Base-by-base conservation (phyloP, 768 basidiomycete genomes). In the Hortiboletus campestris region DNA sequence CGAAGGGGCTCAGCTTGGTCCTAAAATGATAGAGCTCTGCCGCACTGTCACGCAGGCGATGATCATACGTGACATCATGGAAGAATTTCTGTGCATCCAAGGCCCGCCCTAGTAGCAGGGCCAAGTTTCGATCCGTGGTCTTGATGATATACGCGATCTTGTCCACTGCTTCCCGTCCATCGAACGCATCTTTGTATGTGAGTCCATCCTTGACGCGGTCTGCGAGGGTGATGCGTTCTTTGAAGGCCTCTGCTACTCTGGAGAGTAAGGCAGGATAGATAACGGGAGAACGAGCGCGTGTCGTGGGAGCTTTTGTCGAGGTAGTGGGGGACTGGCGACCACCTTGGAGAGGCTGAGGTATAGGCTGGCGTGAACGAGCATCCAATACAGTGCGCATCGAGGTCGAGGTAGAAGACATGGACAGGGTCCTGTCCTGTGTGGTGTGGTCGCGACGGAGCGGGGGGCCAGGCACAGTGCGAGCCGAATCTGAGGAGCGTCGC, bases 11-110 rank as follows among this genome's bases (percentile, higher is more conserved):
- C 38, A 97, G 68, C 65, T 86, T 84, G 45, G 91, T 87, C 60
- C 85, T 80, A 73, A 99, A 98, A 68, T 96, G 94, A 72, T 98
- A 99, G 31, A 99, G 74, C 73, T 99, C 97, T 58, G 81, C 80
- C 0, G 85, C 76, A 64, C 85, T 93, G 72, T 98, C 97, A 48
- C 97, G 78, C 54, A 99, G 70, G 14, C 96, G 88, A 70, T 99
- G 97, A 66, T 98, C 96, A 67, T 98, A 99, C 10, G 97, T 98
- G 62, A 99, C 97, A 66, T 98, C 97, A 67, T 99, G 97, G 69
- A 99, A 98, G 75, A 94, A 98, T 75, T 98, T 98, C 72, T 98
- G 97, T 10, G 95, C 89, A 66, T 98, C 97, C 50, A 99, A 77
- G 3, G 97, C 94, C 40, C 97, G 83, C 6, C 97, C 97, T n/a